Base-by-base conservation (phyloP, 805 yeast species). In the Candida chauliodis region DNA sequence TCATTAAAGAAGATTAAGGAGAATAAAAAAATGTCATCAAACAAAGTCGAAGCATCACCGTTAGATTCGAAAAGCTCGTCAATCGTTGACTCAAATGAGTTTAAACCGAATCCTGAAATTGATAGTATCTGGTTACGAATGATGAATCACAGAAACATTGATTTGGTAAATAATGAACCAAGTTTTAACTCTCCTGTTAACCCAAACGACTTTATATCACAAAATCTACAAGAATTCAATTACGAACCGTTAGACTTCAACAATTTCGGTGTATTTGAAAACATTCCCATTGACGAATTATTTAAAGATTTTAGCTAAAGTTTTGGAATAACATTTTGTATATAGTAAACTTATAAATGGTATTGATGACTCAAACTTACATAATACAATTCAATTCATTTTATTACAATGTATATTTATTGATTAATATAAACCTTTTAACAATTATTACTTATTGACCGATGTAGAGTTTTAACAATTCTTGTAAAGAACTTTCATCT, bases 401-500 rank as follows among this genome's bases (percentile, higher is more conserved):
- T n/a, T n/a, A n/a, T n/a, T n/a, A n/a, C n/a, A n/a, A n/a, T n/a
- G n/a, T n/a, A n/a, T n/a, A n/a, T n/a, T n/a, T n/a, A n/a, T n/a
- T n/a, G n/a, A n/a, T n/a, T n/a, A n/a, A n/a, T n/a, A n/a, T n/a
- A n/a, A n/a, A n/a, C n/a, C n/a, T n/a, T n/a, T n/a, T n/a, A n/a
- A n/a, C n/a, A n/a, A n/a, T n/a, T n/a, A n/a, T n/a, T n/a, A 21
- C 10, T 26, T 13, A 16, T 29, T 29, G 22, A 16, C 40, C 22
- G 6, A 19, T 31, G 16, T 31, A 31, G 3, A 14, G 6, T 22
- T 31, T 31, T 15, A 33, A 24, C 18, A 33, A 33, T 3, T 24
- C 25, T 22, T 17, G 8, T 15, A 68, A 52, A 1, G 63, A 59
- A 8, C 40, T 40, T 43, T 59, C 69, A 43, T 66, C 69, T 36